Evolutionary conservation across 495 filamentous ascomycete genomes (phyloP).

Genomic region (Penicillium ochrochloron): DNA sequence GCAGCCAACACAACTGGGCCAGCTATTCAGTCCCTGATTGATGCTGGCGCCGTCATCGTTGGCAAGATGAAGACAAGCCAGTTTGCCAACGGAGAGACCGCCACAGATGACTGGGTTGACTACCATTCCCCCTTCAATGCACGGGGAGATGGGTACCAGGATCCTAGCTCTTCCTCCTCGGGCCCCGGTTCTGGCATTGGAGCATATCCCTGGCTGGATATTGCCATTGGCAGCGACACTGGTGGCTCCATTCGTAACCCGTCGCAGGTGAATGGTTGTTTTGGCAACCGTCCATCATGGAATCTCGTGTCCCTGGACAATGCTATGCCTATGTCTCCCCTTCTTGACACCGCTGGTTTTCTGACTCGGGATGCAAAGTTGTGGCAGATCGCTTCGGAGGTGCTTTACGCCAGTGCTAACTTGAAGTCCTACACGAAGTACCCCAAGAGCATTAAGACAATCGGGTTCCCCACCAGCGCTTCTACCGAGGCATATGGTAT

Average conservation of each 20-base stretch:
- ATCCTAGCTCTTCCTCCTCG: constrained; percentile 42
- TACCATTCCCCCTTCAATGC: constrained; percentile 48
- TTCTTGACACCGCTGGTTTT: constrained; percentile 18
- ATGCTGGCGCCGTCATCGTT: constrained; percentile 52
- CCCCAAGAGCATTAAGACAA: constrained; percentile 26
- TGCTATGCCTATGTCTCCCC: constrained; percentile 12
- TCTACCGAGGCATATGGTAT: not conserved
- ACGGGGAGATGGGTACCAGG: constrained; percentile 49
- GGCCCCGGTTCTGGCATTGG: constrained; percentile 44
- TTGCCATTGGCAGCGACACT: constrained; percentile 53
- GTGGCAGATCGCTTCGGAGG: constrained; percentile 7
- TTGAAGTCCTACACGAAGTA: constrained; percentile 38
- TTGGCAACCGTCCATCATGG: constrained; percentile 14
- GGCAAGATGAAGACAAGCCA: constrained; percentile 55
- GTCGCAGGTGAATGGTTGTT: constrained; percentile 10
- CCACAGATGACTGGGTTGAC: constrained; percentile 48
- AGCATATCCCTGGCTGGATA: constrained; percentile 48
- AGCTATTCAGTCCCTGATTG: constrained; percentile 44
- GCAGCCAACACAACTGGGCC: constrained; percentile 35
- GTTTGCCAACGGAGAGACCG: constrained; percentile 46
- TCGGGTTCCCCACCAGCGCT: not conserved
- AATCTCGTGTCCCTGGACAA: constrained; percentile 11
- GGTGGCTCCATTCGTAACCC: constrained; percentile 38
- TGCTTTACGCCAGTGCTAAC: not conserved
- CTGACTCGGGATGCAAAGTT: constrained; percentile 16